These are phyloP conservation scores for Colletotrichum sp. DNA, from an alignment of 2,329 filamentous ascomycete genomes.

Conservation along the genomic window DNA sequence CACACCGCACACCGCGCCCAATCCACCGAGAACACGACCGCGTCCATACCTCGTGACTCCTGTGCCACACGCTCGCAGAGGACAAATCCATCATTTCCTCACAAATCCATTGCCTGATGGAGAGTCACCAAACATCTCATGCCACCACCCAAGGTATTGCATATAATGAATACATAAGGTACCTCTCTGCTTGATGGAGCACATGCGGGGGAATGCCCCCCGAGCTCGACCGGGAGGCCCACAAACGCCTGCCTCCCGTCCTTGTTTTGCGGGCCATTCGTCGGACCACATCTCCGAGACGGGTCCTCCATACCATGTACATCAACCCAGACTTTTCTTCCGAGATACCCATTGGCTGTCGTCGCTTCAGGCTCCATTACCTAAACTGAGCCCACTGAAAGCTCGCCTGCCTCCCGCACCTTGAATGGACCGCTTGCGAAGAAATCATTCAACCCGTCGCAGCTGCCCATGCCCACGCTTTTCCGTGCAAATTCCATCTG, in stretches of 20 bases:
- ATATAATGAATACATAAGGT: neutral
- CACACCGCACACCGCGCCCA: neutral
- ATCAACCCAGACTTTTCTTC: neutral
- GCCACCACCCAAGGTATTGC: neutral
- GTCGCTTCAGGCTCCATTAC: neutral
- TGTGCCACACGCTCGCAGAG: neutral
- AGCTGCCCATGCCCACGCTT: neutral
- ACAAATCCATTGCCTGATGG: neutral
- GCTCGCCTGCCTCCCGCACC: neutral
- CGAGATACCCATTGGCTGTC: neutral
- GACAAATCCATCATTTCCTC: neutral
- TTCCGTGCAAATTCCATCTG: neutral
- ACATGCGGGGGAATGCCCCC: slow-evolving; percentile 6
- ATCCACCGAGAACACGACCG: slow-evolving; percentile 2
- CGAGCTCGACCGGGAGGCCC: neutral
- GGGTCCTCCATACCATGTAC: neutral
- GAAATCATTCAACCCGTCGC: neutral
- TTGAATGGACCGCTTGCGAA: slow-evolving; percentile 10
- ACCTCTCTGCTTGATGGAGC: neutral
- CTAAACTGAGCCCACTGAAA: neutral
- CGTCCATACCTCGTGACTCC: neutral
- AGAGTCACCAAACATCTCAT: neutral
- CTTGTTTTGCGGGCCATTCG: slow-evolving; percentile 15
- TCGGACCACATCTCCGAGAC: slow-evolving; percentile 13
- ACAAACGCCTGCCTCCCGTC: neutral